phyloP scores from a whole-genome alignment of 2,329 filamentous ascomycete species.

The Didymella glomerata region DNA sequence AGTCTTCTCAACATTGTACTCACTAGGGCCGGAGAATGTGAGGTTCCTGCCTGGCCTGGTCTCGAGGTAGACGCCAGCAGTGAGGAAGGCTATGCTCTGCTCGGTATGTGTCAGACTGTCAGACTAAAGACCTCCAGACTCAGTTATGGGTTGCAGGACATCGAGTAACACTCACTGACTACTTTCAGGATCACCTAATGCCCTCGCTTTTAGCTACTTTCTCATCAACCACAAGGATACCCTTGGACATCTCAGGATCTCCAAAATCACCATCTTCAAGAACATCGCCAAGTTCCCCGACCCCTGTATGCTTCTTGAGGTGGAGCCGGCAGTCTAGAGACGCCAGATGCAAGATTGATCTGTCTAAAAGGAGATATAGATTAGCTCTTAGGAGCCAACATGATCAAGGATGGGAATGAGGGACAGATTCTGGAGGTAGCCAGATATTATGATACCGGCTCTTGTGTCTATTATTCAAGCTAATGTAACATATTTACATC shows the following conservation, averaged over 20 bases:
- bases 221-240: constrained; percentile 18
- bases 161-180: neutral
- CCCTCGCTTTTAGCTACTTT: constrained; percentile 18
- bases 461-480: neutral
- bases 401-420: neutral
- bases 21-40: neutral
- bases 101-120: constrained; percentile 1
- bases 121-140: neutral
- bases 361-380: neutral
- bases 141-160: neutral
- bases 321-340: constrained; percentile 1
- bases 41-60: constrained; percentile 15
- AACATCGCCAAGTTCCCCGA: constrained; percentile 11
- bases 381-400: neutral
- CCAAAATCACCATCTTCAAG: constrained; percentile 15
- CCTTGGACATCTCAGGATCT: constrained; percentile 17
- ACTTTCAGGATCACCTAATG: constrained; percentile 15
- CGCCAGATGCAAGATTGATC: neutral
- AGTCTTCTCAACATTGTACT: constrained; percentile 9
- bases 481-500: too few species aligned
- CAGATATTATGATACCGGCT: neutral
- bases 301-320: constrained; percentile 11
- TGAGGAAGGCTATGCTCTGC: constrained; percentile 9
- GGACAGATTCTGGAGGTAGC: neutral
- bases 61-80: constrained; percentile 2